Evolutionary conservation across 257 asterid species (phyloP).

Genomic region (Perilla frutescens): DNA sequence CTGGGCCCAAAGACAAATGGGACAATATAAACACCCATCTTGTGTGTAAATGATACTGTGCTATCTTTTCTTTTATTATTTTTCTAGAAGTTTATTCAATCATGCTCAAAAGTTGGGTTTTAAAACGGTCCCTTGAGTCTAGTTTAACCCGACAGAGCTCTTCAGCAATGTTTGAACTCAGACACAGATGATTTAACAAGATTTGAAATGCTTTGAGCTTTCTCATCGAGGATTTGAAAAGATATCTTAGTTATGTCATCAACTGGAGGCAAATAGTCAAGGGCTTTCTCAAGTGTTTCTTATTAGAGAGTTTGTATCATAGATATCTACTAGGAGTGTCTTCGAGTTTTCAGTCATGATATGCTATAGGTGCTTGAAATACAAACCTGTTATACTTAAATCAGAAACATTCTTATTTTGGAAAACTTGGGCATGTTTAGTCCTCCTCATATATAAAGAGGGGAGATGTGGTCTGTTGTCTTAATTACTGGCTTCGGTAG

Average conservation of each 20-base stretch:
- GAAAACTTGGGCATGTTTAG: no score
- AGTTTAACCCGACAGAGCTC: no score
- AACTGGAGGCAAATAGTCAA: conserved; percentile 6
- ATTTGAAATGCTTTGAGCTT: conserved; percentile 2
- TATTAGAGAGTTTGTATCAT: background rate
- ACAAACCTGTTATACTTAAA: background rate
- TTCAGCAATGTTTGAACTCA: no score
- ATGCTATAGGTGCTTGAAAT: conserved; percentile 16
- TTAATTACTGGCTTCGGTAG: no score
- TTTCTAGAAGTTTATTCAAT: background rate
- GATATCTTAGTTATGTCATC: no score
- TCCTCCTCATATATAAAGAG: no score
- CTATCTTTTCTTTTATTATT: background rate
- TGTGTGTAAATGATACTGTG: conserved; percentile 27
- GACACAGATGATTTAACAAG: background rate
- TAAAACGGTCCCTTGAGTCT: no score
- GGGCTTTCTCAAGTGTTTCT: conserved; percentile 20
- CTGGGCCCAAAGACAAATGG: no score
- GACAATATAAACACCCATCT: background rate
- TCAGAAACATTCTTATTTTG: background rate
- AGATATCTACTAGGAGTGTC: background rate
- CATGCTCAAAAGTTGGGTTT: no score
- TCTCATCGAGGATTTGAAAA: conserved; percentile 18
- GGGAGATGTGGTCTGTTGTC: no score
- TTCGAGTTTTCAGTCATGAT: background rate